Evolutionary conservation across 2,329 filamentous ascomycete genomes (phyloP).

Genomic region (Fusarium nelsonii): DNA sequence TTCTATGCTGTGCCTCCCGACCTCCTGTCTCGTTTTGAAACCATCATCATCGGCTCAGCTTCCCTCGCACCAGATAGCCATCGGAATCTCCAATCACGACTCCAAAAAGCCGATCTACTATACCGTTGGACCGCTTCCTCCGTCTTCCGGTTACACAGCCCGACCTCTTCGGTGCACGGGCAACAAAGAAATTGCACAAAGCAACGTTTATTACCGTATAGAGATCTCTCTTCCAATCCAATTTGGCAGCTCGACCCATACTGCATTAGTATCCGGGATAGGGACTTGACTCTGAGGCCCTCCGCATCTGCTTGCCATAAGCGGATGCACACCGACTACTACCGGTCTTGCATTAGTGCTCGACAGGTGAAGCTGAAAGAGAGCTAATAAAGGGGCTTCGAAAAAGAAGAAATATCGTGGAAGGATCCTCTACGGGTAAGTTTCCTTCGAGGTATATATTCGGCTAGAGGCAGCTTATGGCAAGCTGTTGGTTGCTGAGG

Average conservation of each 20-base stretch:
- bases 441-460: not conserved
- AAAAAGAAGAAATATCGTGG: slow-evolving; percentile 3
- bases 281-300: slow-evolving; percentile 22
- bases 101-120: slow-evolving; percentile 4
- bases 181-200: slow-evolving; percentile 2
- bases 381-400: not conserved
- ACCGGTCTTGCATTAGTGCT: slow-evolving; percentile 24
- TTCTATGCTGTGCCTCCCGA: slow-evolving; percentile 2
- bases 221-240: slow-evolving; percentile 1
- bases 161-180: slow-evolving; percentile 1
- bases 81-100: slow-evolving; percentile 18
- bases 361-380: not conserved
- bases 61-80: slow-evolving; percentile 4
- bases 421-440: not conserved
- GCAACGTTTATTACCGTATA: slow-evolving; percentile 14
- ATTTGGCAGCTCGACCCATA: slow-evolving; percentile 35
- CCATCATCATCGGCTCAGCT: slow-evolving; percentile 2
- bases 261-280: slow-evolving; percentile 33
- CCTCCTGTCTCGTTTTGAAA: not conserved
- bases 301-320: slow-evolving; percentile 22
- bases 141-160: slow-evolving; percentile 26
- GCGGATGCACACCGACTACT: slow-evolving; percentile 21
- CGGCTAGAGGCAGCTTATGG: not conserved
- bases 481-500: slow-evolving; percentile 2
- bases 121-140: slow-evolving; percentile 18